phyloP scores from a whole-genome alignment of 179 eudicot genomes.

The Monotropa hypopitys region DNA sequence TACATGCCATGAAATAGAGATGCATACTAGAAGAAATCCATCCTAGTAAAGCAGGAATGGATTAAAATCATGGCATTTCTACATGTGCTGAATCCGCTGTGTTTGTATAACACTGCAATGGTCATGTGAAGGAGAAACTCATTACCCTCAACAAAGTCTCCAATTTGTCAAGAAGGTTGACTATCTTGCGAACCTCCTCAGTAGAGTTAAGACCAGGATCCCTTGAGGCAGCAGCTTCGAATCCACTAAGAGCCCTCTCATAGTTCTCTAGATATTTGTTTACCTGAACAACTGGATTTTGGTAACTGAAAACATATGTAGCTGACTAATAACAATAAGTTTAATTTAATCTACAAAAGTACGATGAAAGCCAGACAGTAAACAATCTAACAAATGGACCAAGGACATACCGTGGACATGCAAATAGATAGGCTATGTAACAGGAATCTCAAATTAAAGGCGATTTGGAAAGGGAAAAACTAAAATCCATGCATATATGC shows the following conservation, averaged over 20 bases:
- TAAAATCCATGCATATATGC: neutral
- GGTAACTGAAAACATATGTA: neutral
- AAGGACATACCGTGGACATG: neutral
- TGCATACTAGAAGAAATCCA: neutral
- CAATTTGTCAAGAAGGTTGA: conserved; percentile 62
- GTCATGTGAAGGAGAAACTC: conserved; percentile 3
- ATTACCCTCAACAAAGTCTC: conserved; percentile 52
- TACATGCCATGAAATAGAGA: neutral
- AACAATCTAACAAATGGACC: neutral
- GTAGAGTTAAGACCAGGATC: conserved; percentile 78
- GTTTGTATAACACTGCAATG: neutral
- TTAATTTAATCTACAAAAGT: neutral
- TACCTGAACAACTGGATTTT: conserved; percentile 29
- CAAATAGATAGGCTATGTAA: neutral
- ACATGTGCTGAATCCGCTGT: neutral
- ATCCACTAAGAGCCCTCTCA: conserved; percentile 84
- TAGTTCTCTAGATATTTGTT: conserved; percentile 82
- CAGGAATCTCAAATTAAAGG: neutral
- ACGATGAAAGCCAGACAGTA: neutral
- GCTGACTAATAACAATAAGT: neutral
- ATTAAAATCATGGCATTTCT: neutral
- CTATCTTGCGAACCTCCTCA: conserved; percentile 58
- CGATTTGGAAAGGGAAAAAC: neutral
- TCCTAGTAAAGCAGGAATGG: neutral
- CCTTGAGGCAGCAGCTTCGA: conserved; percentile 79